Percentiles rank a stretch among this genome's conserved stretches.
These are phyloP conservation scores for Diutina rugosa DNA, from an alignment of 1,139 yeast species.

Conservation along the genomic window DNA sequence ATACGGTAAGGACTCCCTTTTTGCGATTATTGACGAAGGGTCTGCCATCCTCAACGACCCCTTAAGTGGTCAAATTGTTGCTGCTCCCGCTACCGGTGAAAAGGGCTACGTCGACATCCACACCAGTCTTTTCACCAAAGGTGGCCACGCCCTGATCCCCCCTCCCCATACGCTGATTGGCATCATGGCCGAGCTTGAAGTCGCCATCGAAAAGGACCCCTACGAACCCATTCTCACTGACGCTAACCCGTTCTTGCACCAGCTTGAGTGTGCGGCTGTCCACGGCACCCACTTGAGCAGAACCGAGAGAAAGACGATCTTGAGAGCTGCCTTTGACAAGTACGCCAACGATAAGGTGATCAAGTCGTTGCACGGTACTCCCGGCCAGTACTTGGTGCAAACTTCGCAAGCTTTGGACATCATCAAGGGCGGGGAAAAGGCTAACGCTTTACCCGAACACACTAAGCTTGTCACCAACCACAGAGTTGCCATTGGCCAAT, in stretches of 20 bases:
- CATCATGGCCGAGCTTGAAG: slow-evolving; percentile 3
- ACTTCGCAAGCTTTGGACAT: slow-evolving; percentile 4
- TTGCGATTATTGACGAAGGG: slow-evolving; percentile 7
- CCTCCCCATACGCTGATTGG: slow-evolving; percentile 3
- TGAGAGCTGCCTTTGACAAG: slow-evolving; percentile 7
- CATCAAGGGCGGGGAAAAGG: slow-evolving; percentile 3
- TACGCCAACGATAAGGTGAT: slow-evolving; percentile 6
- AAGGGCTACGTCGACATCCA: slow-evolving; percentile 7
- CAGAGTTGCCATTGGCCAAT: slow-evolving; percentile 3
- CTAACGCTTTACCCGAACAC: slow-evolving; percentile 4
- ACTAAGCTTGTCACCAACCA: slow-evolving; percentile 4
- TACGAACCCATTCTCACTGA: background rate
- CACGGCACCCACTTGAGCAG: slow-evolving; percentile 3
- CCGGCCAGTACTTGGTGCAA: slow-evolving; percentile 3
- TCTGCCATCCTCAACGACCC: background rate
- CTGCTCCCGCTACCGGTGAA: slow-evolving; percentile 7
- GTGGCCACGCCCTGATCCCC: slow-evolving; percentile 4
- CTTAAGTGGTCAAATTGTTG: slow-evolving; percentile 3
- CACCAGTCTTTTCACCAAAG: slow-evolving; percentile 3
- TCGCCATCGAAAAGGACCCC: slow-evolving; percentile 3
- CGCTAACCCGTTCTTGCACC: slow-evolving; percentile 3
- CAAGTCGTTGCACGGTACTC: slow-evolving; percentile 3
- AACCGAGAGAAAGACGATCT: slow-evolving; percentile 5
- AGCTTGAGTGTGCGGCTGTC: slow-evolving; percentile 3
- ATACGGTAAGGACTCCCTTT: slow-evolving; percentile 6